phyloP scores from a whole-genome alignment of 108 stramenopile genomes.

The Licmophora abbreviata region DNA sequence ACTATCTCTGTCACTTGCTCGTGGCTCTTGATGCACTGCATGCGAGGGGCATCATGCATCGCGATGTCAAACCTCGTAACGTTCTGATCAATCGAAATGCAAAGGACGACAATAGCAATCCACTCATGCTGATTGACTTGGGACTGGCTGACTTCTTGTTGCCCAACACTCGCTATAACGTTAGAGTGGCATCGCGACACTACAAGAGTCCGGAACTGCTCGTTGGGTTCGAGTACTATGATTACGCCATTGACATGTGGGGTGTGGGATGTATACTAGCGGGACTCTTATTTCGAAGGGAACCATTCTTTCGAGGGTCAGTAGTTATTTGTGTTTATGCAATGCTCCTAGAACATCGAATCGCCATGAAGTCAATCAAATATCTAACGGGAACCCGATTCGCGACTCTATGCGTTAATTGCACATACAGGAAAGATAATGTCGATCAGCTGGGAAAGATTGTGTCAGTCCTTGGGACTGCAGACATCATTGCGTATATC shows the following conservation, averaged over 20 bases:
- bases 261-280: conserved; percentile 81
- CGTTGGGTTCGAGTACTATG: conserved; percentile 67
- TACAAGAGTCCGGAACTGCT: conserved; percentile 91
- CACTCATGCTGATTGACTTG: conserved; percentile 84
- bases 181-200: conserved; percentile 84
- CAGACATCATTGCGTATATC: conserved; percentile 54
- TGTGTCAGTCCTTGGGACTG: conserved; percentile 60
- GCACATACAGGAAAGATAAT: conserved; percentile 44
- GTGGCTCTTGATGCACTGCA: conserved; percentile 81
- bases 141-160: conserved; percentile 90
- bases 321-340: neutral
- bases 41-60: conserved; percentile 83
- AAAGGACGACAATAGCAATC: conserved; percentile 12
- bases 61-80: conserved; percentile 93
- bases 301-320: conserved; percentile 80
- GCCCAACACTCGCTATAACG: conserved; percentile 79
- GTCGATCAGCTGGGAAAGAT: conserved; percentile 77
- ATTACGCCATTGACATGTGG: conserved; percentile 83
- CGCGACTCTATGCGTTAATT: neutral
- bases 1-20: conserved; percentile 82
- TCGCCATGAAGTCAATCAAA: too few species aligned
- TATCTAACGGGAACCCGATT: too few species aligned
- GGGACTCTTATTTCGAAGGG: conserved; percentile 61
- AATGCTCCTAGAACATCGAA: neutral
- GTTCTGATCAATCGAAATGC: conserved; percentile 68